Evolutionary conservation across 305 asterid genomes (phyloP).

Genomic region (Ruellia speciosa): DNA sequence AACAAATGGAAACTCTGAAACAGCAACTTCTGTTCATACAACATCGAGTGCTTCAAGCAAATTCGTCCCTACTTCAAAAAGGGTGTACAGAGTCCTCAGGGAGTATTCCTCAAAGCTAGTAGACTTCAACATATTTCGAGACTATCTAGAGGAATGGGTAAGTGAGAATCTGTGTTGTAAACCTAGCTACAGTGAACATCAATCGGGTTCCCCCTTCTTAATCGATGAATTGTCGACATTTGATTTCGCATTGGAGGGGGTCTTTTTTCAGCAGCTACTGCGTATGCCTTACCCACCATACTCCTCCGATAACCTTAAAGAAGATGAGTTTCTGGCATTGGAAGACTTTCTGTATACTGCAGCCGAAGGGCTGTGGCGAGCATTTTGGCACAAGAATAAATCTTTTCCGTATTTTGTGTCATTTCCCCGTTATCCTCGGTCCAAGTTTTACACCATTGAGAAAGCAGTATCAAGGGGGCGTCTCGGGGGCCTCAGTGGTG

Average conservation of each 20-base stretch:
- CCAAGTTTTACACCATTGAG: constrained; percentile 60
- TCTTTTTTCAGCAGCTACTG: constrained; percentile 64
- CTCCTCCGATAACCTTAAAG: constrained; percentile 40
- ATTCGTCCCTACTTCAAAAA: constrained; percentile 50
- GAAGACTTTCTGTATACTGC: constrained; percentile 70
- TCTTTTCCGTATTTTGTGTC: constrained; percentile 55
- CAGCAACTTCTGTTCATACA: constrained; percentile 40
- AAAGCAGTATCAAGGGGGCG: constrained; percentile 63
- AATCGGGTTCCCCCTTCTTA: constrained; percentile 45
- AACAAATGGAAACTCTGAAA: neutral
- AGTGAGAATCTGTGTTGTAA: constrained; percentile 30
- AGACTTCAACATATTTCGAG: constrained; percentile 40
- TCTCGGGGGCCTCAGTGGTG: constrained; percentile 49
- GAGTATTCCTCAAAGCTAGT: constrained; percentile 46
- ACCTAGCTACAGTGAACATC: constrained; percentile 21
- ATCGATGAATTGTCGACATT: constrained; percentile 51
- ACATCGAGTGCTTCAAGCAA: constrained; percentile 45
- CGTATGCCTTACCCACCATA: constrained; percentile 72
- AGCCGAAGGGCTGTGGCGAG: constrained; percentile 70
- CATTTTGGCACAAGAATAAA: constrained; percentile 68
- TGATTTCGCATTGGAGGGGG: constrained; percentile 73
- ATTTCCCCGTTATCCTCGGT: constrained; percentile 59
- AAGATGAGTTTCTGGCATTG: constrained; percentile 61
- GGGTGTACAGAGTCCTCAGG: constrained; percentile 53
- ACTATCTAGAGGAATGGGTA: constrained; percentile 61